Percentiles rank a stretch among this genome's conserved stretches.
Evolutionary conservation across 2,329 filamentous ascomycete species (phyloP).

Genomic region (Thielaviopsis punctulata): DNA sequence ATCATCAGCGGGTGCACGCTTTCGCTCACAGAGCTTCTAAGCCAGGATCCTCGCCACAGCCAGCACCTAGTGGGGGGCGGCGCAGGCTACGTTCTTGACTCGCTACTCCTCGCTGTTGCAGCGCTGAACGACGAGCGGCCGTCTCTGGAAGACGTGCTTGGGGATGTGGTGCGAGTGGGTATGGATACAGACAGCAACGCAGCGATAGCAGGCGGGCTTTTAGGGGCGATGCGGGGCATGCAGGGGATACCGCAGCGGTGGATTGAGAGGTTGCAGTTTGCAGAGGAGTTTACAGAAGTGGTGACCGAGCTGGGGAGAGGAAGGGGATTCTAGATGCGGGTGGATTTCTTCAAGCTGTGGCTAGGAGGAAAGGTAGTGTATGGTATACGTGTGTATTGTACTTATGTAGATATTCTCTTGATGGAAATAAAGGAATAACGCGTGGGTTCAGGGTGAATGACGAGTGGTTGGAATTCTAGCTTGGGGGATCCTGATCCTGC

Average conservation of each 20-base stretch:
- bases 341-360: too few relatives aligned
- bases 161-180: conserved; percentile 28
- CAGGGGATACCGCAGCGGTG: conserved; percentile 25
- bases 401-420: too few relatives aligned
- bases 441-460: neutral
- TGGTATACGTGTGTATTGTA: neutral
- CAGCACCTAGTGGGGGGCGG: conserved; percentile 17
- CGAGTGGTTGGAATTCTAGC: conserved; percentile 2
- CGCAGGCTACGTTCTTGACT: conserved; percentile 27
- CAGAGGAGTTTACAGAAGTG: conserved; percentile 19
- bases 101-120: conserved; percentile 24
- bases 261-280: conserved; percentile 24
- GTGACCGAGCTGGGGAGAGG: conserved; percentile 6
- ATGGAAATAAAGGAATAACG: neutral
- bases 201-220: conserved; percentile 27
- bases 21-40: conserved; percentile 17
- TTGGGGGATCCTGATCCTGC: neutral
- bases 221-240: conserved; percentile 28
- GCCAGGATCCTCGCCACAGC: conserved; percentile 16
- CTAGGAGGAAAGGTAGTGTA: too few relatives aligned
- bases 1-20: neutral
- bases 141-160: conserved; percentile 26
- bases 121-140: conserved; percentile 24
- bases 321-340: too few relatives aligned
- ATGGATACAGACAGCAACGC: conserved; percentile 30